Evolutionary conservation across 306 rosid genomes (phyloP), one percentile per base, ranked within the genome.

Genomic region (Betula pendula): DNA sequence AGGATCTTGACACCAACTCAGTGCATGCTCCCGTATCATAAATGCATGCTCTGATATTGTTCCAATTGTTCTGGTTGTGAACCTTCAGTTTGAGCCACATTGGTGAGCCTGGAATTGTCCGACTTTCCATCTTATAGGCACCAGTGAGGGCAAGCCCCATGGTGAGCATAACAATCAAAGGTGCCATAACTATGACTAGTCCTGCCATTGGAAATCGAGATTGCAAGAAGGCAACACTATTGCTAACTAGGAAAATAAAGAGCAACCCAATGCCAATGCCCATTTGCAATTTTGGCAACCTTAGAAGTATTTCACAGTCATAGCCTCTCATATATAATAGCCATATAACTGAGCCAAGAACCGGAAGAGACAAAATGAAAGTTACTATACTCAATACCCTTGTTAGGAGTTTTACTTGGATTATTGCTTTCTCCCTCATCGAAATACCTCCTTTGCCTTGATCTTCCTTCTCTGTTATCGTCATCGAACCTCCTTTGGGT

Each of bases 131-230:
- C 3, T 35, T 70, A 12, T 78, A 73, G 0, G 80, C 70, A 2
- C 86, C 83, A 2, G 74, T 68, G 8, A 82, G 51, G 6, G 77
- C 79, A 9, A 82, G 80, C 25, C 86, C 86, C 20, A 74, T 52
- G 20, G 31, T 78, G 69, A 82, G 62, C 50, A 50, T 74, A 35
- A 82, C 27, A 48, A 60, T 17, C 59, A 82, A 53, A 0, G 86
- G 77, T 5, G 70, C 66, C 83, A 82, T 48, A 2, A 70, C 82
- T 2, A 70, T 4, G 17, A 70, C 13, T 31, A 82, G 80, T 33
- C 80, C 82, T 13, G 75, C 62, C 65, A 82, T 53, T 0, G 83
- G 82, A 52, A n/a, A 74, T 15, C 66, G 53, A 6, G 80, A 42
- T 58, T 73, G 71, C 17, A 69, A 22, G 2, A 68, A 60, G 35